phyloP scores from a whole-genome alignment of 176 grass and related monocot species.

The Secale cereale region DNA sequence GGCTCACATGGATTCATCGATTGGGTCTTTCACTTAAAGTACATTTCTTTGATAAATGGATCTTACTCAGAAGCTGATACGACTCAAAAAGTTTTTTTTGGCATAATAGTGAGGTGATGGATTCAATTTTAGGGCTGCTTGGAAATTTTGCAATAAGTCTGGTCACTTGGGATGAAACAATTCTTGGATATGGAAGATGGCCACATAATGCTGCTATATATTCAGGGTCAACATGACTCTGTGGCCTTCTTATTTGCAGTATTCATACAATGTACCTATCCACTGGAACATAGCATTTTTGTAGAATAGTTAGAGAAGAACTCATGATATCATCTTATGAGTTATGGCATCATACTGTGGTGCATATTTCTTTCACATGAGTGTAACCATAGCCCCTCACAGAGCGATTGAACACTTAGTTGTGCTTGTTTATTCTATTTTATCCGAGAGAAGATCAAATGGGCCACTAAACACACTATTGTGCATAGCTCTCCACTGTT shows the following conservation, averaged over 20 bases:
- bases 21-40: not conserved
- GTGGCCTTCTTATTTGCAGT: not conserved
- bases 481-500: not conserved
- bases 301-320: not conserved
- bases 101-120: not conserved
- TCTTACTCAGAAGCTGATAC: not conserved
- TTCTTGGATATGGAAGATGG: not conserved
- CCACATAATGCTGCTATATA: not conserved
- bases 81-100: constrained; percentile 5
- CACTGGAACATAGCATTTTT: not conserved
- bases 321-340: constrained; percentile 14
- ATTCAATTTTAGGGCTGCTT: not conserved
- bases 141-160: not conserved
- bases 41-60: not conserved
- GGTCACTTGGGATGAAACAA: not conserved
- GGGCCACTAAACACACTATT: not conserved
- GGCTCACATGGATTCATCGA: constrained; percentile 11
- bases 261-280: not conserved
- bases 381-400: not conserved
- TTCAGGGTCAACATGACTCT: not conserved
- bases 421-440: not conserved
- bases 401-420: not conserved
- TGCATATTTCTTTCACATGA: constrained; percentile 8
- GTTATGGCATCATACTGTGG: not conserved
- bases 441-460: not conserved